Base-by-base conservation (phyloP, 163 green algal species). In the Volvox carteri region DNA sequence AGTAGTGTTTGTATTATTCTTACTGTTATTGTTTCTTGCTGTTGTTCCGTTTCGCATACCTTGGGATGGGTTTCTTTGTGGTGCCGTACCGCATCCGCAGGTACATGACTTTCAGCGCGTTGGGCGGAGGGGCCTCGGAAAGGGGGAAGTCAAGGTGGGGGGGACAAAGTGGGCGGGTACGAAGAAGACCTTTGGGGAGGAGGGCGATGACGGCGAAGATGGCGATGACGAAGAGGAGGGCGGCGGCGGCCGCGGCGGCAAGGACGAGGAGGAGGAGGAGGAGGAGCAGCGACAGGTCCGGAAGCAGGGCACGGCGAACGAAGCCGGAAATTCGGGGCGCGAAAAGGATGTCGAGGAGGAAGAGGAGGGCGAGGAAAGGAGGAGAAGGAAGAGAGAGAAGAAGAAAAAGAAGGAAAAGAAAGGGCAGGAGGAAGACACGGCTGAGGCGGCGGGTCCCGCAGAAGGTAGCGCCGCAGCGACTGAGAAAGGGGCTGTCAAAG, bases 151-250 rank as follows among this genome's bases (percentile, higher is more conserved):
- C 19, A 96, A 95, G 86, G 92, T 95, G 35, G 93, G 89, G 35
- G 93, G 93, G 62, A 93, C 93, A 14, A 95, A 94, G 50, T 98
- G 96, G 96, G 85, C 94, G 60, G 96, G 96, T 28, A 95, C 89
- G 21, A 96, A 95, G 81, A 94, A 91, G 9, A 95, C 87, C 0
- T 97, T 98, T 91, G 93, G 94, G 3, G 94, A 97, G 6, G 92
- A 91, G 0, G 89, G 72, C 0, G n/a, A n/a, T n/a, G n/a, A n/a
- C 54, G 54, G 90, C 5, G 80, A 79, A 60, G 75, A 67, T 0
- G 86, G 75, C 3, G 77, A 28, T 18, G 90, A 88, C 16, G 77
- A 65, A 74, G 81, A 56, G 12, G 67, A 33, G 48, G 70, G n/a
- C n/a, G n/a, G n/a, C n/a, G n/a, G n/a, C n/a, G n/a, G n/a, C n/a